phyloP scores from a whole-genome alignment of 306 rosid genomes.

The Dalbergia cultrata region DNA sequence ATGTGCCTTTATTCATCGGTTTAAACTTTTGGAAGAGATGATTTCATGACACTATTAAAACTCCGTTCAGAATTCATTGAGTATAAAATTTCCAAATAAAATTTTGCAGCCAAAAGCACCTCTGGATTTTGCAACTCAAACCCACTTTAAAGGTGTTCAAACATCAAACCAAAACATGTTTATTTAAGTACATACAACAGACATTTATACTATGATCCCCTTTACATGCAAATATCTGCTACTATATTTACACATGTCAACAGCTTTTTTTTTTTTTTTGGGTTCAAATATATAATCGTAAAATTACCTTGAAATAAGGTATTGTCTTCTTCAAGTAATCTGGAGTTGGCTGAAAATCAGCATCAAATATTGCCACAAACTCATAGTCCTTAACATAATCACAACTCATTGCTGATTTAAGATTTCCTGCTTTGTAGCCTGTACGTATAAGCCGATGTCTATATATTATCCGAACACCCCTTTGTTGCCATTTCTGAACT shows the following conservation, averaged over 20 bases:
- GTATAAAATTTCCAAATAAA: conserved; percentile 1
- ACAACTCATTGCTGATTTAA: conserved; percentile 95
- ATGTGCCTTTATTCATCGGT: no score
- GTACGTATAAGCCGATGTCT: conserved; percentile 94
- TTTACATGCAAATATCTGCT: conserved; percentile 31
- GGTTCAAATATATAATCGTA: not conserved
- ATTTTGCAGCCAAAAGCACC: not conserved
- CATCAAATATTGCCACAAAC: conserved; percentile 96
- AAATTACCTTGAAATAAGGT: conserved; percentile 92
- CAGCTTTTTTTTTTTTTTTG: not conserved
- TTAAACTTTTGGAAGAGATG: no score
- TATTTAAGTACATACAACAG: not conserved
- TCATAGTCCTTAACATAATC: conserved; percentile 96
- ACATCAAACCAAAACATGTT: conserved; percentile 27
- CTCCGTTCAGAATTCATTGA: not conserved
- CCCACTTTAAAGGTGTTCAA: conserved; percentile 21
- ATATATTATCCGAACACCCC: conserved; percentile 84
- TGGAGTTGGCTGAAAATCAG: conserved; percentile 97
- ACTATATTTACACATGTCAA: conserved; percentile 17
- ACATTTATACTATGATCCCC: not conserved
- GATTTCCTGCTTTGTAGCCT: conserved; percentile 99
- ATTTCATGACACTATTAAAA: no score
- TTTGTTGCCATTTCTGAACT: conserved; percentile 95
- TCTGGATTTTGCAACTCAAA: conserved; percentile 27
- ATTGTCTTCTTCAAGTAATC: conserved; percentile 94